Percentiles rank a stretch among this genome's conserved stretches.
phyloP scores from a whole-genome alignment of 805 yeast genomes.

The Kluyveromyces lactis region DNA sequence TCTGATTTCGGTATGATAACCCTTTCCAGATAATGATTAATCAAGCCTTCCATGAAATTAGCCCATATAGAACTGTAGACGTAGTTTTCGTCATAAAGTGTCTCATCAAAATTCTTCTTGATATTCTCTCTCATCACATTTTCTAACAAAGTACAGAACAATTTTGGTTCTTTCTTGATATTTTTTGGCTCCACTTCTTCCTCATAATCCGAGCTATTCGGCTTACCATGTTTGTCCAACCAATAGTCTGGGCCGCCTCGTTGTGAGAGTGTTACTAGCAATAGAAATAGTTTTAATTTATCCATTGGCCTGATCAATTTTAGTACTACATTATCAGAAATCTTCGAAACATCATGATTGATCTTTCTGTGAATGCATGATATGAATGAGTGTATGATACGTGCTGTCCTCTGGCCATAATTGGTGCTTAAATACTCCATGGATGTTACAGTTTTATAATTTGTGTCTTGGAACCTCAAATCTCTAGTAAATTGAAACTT shows the following conservation, averaged over 20 bases:
- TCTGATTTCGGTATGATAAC: constrained; percentile 30
- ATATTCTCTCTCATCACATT: constrained; percentile 28
- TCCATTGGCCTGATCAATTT: constrained; percentile 20
- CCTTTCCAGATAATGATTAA: constrained; percentile 29
- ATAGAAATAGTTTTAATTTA: constrained; percentile 24
- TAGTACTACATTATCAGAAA: constrained; percentile 17
- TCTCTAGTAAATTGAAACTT: constrained; percentile 19
- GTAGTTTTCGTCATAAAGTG: constrained; percentile 26
- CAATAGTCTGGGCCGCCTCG: constrained; percentile 32
- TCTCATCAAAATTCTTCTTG: constrained; percentile 26
- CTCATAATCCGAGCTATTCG: constrained; percentile 10
- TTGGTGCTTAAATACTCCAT: constrained; percentile 26
- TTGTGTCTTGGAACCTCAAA: constrained; percentile 20
- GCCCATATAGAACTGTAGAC: constrained; percentile 32
- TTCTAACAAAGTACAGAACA: constrained; percentile 23
- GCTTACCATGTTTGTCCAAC: constrained; percentile 19
- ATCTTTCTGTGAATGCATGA: constrained; percentile 26
- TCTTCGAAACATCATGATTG: constrained; percentile 21
- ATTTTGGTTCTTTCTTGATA: constrained; percentile 3
- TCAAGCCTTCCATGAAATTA: constrained; percentile 31
- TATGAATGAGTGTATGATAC: constrained; percentile 24
- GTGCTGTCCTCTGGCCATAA: constrained; percentile 25
- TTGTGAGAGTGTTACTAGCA: constrained; percentile 25
- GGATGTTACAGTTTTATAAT: constrained; percentile 25
- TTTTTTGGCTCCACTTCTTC: constrained; percentile 5